Evolutionary conservation across 2,329 filamentous ascomycete species (phyloP).

Genomic region (Oidium heveae): DNA sequence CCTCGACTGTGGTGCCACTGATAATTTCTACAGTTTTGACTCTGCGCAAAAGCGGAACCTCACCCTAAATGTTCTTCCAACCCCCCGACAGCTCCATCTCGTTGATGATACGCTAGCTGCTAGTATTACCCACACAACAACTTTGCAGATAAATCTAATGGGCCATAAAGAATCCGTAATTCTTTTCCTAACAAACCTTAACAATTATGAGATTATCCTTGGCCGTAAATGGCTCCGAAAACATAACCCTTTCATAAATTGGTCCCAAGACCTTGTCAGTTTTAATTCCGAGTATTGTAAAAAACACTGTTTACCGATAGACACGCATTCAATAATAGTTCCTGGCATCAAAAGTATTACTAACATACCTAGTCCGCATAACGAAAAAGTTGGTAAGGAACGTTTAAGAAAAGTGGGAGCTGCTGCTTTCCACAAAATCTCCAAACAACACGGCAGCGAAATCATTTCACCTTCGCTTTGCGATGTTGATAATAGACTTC

Average conservation of each 20-base stretch:
- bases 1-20: not conserved
- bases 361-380: not conserved
- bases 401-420: not conserved
- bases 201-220: not conserved
- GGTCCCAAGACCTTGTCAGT: not conserved
- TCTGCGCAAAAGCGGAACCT: not conserved
- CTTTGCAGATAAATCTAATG: not conserved
- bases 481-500: not conserved
- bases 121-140: not conserved
- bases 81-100: not conserved
- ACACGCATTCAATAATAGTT: not conserved
- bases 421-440: not conserved
- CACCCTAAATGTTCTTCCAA: not conserved
- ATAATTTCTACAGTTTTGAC: not conserved
- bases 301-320: not conserved
- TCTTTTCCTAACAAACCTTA: not conserved
- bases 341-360: too few species aligned
- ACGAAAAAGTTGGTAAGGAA: not conserved
- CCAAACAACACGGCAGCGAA: not conserved
- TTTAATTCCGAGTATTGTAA: not conserved
- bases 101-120: not conserved
- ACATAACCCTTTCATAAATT: not conserved
- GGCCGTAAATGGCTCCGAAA: not conserved
- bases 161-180: not conserved
- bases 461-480: not conserved